These are phyloP conservation scores for Saccharomycopsis malanga DNA, from an alignment of 805 yeast genomes.

Conservation along the genomic window DNA sequence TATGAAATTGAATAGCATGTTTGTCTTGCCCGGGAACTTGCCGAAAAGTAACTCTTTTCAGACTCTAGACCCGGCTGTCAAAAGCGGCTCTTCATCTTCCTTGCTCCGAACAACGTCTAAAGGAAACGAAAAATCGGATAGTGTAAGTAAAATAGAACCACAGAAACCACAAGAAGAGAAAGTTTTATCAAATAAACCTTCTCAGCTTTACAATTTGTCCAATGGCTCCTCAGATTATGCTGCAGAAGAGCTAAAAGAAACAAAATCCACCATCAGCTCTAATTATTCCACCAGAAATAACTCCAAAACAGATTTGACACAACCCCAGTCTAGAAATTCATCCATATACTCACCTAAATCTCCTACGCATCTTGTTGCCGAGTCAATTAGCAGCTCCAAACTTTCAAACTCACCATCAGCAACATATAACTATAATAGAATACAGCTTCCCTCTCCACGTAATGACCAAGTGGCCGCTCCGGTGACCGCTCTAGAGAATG, in stretches of 20 bases:
- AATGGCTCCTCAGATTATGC: constrained; percentile 17
- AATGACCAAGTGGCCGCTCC: constrained; percentile 1
- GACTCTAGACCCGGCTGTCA: constrained; percentile 12
- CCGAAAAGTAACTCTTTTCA: constrained; percentile 1
- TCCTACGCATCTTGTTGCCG: not conserved
- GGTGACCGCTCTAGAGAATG: not conserved
- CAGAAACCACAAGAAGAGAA: not conserved
- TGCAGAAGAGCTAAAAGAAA: not conserved
- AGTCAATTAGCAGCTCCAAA: not conserved
- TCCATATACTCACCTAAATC: constrained; percentile 20
- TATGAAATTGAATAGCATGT: constrained; percentile 10
- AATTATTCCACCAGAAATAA: constrained; percentile 14
- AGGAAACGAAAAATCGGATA: not conserved
- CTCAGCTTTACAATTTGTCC: not conserved
- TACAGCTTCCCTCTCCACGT: constrained; percentile 20
- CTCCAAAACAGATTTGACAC: constrained; percentile 10
- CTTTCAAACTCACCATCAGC: constrained; percentile 19
- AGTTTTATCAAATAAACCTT: not conserved
- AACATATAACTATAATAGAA: constrained; percentile 18
- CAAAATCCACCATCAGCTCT: constrained; percentile 13
- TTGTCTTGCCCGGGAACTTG: not conserved
- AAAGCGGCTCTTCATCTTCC: not conserved
- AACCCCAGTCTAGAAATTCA: constrained; percentile 10
- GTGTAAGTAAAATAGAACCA: not conserved
- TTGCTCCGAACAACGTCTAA: not conserved